Evolutionary conservation across 1,284 basidiomycete species (phyloP).

Genomic region (Pseudozyma thailandica): DNA sequence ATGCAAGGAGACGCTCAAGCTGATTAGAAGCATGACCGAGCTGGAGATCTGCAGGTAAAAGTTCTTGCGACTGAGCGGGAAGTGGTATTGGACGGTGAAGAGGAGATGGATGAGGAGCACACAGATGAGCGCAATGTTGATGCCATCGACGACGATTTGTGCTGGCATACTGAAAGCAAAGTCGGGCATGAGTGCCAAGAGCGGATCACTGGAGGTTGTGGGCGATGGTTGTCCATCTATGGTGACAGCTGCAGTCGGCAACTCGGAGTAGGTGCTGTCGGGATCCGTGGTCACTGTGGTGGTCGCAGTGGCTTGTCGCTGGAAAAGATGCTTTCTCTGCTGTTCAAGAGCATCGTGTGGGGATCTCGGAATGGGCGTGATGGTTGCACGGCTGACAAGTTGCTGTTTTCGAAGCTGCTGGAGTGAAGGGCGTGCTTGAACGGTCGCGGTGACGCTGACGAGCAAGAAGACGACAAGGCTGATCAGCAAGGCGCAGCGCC

Average conservation of each 20-base stretch:
- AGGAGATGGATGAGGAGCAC: constrained; percentile 91
- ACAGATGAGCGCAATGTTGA: constrained; percentile 84
- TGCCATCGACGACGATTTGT: constrained; percentile 86
- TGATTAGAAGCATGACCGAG: constrained; percentile 78
- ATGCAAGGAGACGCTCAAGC: constrained; percentile 58
- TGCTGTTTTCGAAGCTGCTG: constrained; percentile 2
- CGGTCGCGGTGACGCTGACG: constrained; percentile 9
- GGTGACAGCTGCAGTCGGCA: constrained; percentile 39
- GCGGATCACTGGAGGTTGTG: constrained; percentile 39
- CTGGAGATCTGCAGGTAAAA: constrained; percentile 87
- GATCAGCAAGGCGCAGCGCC: constrained; percentile 10
- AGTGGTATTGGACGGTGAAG: constrained; percentile 96
- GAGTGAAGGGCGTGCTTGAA: background rate
- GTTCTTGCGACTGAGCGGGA: constrained; percentile 90
- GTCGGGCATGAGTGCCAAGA: constrained; percentile 59
- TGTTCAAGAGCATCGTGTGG: constrained; percentile 4
- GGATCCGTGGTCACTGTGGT: background rate
- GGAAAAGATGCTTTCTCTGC: constrained; percentile 8
- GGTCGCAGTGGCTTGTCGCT: constrained; percentile 17
- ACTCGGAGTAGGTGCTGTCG: constrained; percentile 22
- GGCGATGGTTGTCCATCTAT: constrained; percentile 55
- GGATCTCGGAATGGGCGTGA: constrained; percentile 5
- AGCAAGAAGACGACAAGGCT: constrained; percentile 19
- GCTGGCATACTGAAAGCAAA: constrained; percentile 85
- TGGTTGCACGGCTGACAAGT: constrained; percentile 7